These are phyloP conservation scores for Crithidia mellificae DNA, from an alignment of 208 protist species.

Conservation along the genomic window DNA sequence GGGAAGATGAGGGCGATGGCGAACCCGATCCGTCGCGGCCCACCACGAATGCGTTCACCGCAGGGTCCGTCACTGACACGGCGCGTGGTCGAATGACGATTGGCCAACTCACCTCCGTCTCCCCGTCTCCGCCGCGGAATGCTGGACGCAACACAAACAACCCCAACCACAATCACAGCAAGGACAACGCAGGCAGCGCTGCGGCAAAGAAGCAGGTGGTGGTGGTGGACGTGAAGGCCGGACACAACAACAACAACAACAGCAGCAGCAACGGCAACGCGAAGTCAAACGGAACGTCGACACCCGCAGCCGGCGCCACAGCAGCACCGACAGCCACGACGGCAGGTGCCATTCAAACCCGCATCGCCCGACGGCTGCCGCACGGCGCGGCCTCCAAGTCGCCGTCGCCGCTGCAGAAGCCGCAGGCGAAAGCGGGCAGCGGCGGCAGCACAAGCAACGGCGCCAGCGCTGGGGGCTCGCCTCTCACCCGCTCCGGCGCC, in stretches of 20 bases:
- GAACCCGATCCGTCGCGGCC: constrained; percentile 15
- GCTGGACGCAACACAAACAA: neutral
- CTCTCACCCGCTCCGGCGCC: neutral
- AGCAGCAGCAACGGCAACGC: neutral
- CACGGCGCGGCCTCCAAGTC: constrained; percentile 1
- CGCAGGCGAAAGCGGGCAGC: neutral
- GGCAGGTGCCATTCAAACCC: neutral
- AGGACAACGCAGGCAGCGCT: neutral
- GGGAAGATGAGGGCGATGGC: no score
- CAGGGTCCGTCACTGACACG: neutral
- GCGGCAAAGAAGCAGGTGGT: constrained; percentile 14
- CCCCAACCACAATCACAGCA: neutral
- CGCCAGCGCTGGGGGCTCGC: neutral
- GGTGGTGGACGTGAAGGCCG: neutral
- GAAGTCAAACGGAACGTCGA: no score
- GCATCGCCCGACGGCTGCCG: neutral
- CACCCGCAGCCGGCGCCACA: no score
- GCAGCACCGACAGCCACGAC: no score
- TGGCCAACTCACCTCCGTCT: constrained; percentile 21
- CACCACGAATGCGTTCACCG: neutral
- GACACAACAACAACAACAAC: neutral
- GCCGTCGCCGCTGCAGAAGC: neutral
- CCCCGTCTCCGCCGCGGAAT: constrained; percentile 12
- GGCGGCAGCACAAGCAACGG: neutral
- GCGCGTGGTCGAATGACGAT: constrained; percentile 8